phyloP scores from a whole-genome alignment of 306 rosid genomes.

The Urtica urens region DNA sequence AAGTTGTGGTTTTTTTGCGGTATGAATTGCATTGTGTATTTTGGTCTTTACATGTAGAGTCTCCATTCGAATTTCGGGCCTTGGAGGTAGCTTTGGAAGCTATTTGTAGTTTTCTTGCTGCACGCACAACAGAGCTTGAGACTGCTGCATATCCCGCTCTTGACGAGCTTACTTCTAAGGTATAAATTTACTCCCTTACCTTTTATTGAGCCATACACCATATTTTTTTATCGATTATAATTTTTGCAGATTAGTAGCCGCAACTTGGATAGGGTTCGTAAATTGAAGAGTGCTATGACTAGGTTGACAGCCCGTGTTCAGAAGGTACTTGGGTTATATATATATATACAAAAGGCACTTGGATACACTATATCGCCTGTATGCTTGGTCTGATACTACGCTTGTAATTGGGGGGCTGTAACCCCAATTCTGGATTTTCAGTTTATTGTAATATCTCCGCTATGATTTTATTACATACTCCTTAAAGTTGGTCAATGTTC shows the following conservation, averaged over 20 bases:
- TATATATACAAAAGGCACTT: too few relatives aligned
- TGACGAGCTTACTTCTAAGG: slow-evolving; percentile 92
- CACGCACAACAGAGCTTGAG: slow-evolving; percentile 86
- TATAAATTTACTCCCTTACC: slow-evolving; percentile 10
- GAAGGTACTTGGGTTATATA: too few relatives aligned
- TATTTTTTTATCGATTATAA: slow-evolving; percentile 6
- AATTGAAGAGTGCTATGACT: slow-evolving; percentile 92
- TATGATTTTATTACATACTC: too few relatives aligned
- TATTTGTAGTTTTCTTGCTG: slow-evolving; percentile 91
- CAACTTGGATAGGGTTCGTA: slow-evolving; percentile 95
- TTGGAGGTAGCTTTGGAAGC: slow-evolving; percentile 95
- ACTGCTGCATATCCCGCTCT: slow-evolving; percentile 91
- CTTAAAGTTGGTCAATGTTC: too few relatives aligned
- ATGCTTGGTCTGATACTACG: too few relatives aligned
- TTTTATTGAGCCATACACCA: slow-evolving; percentile 1
- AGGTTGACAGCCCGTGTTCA: slow-evolving; percentile 96
- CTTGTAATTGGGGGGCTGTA: too few relatives aligned
- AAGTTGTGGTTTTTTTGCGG: background rate
- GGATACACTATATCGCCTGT: too few relatives aligned
- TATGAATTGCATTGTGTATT: slow-evolving; percentile 28
- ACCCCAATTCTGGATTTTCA: too few relatives aligned
- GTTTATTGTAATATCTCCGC: too few relatives aligned
- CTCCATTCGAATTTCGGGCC: slow-evolving; percentile 95
- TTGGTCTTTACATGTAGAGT: too few relatives aligned
- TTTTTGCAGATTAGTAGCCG: slow-evolving; percentile 76